A percentile compares a stretch with the other conserved stretches of the same genome.
Evolutionary conservation across 2,329 filamentous ascomycete genomes (phyloP).

Genomic region (Penicillium sp.): DNA sequence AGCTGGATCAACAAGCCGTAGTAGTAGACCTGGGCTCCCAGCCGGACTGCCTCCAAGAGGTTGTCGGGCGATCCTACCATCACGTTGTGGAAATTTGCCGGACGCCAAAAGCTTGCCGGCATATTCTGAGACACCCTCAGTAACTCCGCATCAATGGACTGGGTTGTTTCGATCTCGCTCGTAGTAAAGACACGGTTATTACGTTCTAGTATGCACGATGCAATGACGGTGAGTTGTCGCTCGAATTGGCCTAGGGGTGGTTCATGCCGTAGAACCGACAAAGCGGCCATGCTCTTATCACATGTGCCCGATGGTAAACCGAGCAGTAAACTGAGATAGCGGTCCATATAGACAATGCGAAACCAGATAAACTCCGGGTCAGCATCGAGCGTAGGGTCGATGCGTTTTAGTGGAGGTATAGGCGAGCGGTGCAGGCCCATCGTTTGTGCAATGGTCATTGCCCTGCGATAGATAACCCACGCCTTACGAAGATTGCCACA

Average conservation of each 20-base stretch:
- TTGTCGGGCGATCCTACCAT: slow-evolving; percentile 16
- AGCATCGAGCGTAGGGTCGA: slow-evolving; percentile 12
- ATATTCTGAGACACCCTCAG: slow-evolving; percentile 27
- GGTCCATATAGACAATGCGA: slow-evolving; percentile 35
- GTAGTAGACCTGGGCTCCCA: slow-evolving; percentile 36
- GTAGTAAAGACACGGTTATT: slow-evolving; percentile 24
- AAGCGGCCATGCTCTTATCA: slow-evolving; percentile 19
- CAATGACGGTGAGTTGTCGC: slow-evolving; percentile 28
- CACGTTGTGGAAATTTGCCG: slow-evolving; percentile 22
- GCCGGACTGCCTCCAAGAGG: slow-evolving; percentile 28
- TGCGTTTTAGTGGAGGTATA: slow-evolving; percentile 12
- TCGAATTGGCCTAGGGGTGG: slow-evolving; percentile 29
- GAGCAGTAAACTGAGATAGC: slow-evolving; percentile 36
- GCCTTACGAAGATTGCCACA: slow-evolving; percentile 35
- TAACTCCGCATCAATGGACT: slow-evolving; percentile 32
- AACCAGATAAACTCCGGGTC: slow-evolving; percentile 31
- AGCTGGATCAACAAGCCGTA: slow-evolving; percentile 38
- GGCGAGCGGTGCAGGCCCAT: slow-evolving; percentile 34
- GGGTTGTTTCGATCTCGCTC: slow-evolving; percentile 23
- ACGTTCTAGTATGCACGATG: slow-evolving; percentile 36
- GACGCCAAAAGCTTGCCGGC: slow-evolving; percentile 36
- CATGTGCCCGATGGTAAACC: slow-evolving; percentile 31
- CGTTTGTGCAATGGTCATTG: slow-evolving; percentile 36
- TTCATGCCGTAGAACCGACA: slow-evolving; percentile 18
- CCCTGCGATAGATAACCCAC: slow-evolving; percentile 34